Percentiles rank a stretch among this genome's conserved stretches.
Conservation (phyloP, 352 stramenopile genomes). For the Phytophthora citrophthora region DNA sequence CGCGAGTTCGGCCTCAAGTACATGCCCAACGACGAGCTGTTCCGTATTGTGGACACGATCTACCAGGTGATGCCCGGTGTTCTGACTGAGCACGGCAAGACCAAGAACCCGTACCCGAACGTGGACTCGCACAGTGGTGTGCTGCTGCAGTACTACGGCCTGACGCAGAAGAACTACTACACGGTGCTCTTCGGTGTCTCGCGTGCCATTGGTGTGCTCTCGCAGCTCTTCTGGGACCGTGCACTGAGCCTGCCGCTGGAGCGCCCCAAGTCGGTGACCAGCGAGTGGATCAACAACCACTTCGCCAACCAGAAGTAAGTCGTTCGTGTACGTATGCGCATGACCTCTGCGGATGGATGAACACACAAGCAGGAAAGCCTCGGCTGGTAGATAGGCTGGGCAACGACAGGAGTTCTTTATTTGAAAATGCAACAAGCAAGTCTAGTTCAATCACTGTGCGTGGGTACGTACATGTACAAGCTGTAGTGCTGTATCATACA, state of each 20-base stretch:
- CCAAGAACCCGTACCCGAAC: slow-evolving; percentile 99
- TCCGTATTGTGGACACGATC: slow-evolving; percentile 99
- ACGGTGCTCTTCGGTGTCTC: slow-evolving; percentile 99
- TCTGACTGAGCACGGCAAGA: slow-evolving; percentile 99
- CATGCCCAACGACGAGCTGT: slow-evolving; percentile 98
- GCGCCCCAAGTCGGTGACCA: slow-evolving; percentile 98
- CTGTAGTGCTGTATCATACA: no score
- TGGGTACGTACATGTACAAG: no score
- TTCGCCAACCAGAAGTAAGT: slow-evolving; percentile 89
- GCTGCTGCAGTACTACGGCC: slow-evolving; percentile 98
- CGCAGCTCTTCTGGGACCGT: slow-evolving; percentile 98
- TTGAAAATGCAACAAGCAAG: slow-evolving; percentile 39
- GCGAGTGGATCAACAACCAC: slow-evolving; percentile 98
- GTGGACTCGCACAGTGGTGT: slow-evolving; percentile 99
- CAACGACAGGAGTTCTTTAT: slow-evolving; percentile 41
- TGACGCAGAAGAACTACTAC: slow-evolving; percentile 99
- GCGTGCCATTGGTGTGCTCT: slow-evolving; percentile 97
- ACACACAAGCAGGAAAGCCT: slow-evolving; percentile 27
- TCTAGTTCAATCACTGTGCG: slow-evolving; percentile 19
- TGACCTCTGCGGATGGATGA: slow-evolving; percentile 10
- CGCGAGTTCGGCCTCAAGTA: slow-evolving; percentile 99
- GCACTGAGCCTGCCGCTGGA: slow-evolving; percentile 97
- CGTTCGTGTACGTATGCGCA: neutral
- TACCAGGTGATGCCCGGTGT: slow-evolving; percentile 99
- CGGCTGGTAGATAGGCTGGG: slow-evolving; percentile 29